Base-by-base conservation (phyloP, 257 asterid genomes). In the Verbena officinalis region DNA sequence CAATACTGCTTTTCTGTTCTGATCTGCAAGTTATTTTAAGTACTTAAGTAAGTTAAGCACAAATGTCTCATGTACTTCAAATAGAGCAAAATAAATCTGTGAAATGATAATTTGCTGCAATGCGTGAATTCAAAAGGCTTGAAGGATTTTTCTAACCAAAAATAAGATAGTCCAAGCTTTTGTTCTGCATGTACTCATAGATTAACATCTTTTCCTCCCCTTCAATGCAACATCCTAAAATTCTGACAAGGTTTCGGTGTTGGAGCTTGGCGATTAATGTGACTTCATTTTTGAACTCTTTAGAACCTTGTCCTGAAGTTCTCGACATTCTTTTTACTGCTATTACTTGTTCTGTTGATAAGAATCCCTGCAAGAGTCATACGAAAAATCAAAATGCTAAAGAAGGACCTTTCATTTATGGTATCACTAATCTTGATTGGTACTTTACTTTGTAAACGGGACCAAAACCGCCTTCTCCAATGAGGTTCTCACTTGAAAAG, bases 381-480 rank as follows among this genome's bases (percentile, higher is more conserved):
- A n/a, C 0, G 1, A 3, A 16, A 4, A 10, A 1, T 16, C n/a
- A 16, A 17, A 14, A 17, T 30, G 21, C 40, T 36, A 9, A 63
- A 30, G 9, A 22, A 39, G 3, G 38, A 40, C 38, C 15, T 42
- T 14, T 12, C 19, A 44, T 17, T 48, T 16, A 1, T 9, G 24
- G 3, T 4, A 22, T 4, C 9, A 45, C 68, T 30, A 10, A 16
- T 5, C 16, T 1, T 45, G 11, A 11, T 39, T 12, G 14, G 20
- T 10, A 42, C 48, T 44, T 56, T 16, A 61, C 69, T 56, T 71
- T 74, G 67, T 77, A 80, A 59, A 80, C 83, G 8, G 78, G 68
- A 45, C 83, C 83, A 54, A 80, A 80, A 36, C 85, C 80, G 38
- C 82, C 86, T 64, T 77, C 69, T 16, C 86, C 86, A n/a, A 80